These are phyloP conservation scores for Starmerella powellii DNA, from an alignment of 805 yeast genomes.

Conservation along the genomic window DNA sequence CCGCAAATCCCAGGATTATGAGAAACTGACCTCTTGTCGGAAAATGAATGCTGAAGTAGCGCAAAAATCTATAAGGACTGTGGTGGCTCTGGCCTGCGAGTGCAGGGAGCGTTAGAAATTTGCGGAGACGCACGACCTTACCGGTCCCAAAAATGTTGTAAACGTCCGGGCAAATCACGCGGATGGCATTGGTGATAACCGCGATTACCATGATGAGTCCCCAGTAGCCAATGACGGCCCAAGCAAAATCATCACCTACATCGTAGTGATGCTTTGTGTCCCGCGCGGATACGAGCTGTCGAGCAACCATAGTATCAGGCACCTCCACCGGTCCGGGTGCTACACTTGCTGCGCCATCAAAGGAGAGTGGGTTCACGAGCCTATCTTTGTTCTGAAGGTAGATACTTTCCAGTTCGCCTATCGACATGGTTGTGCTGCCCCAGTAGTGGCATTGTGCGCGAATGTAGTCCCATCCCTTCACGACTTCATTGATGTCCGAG, in stretches of 20 bases:
- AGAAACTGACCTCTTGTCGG: constrained; percentile 37
- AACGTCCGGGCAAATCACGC: constrained; percentile 20
- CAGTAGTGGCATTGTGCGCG: constrained; percentile 25
- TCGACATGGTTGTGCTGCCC: constrained; percentile 22
- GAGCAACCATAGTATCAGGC: constrained; percentile 11
- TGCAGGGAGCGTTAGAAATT: constrained; percentile 28
- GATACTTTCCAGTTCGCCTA: constrained; percentile 22
- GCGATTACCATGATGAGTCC: constrained; percentile 22
- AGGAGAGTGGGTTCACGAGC: constrained; percentile 9
- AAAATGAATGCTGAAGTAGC: constrained; percentile 19
- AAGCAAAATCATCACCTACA: constrained; percentile 26
- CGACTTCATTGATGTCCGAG: constrained; percentile 19
- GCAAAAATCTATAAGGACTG: constrained; percentile 21
- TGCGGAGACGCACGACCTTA: constrained; percentile 21
- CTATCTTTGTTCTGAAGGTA: constrained; percentile 25
- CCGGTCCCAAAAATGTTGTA: constrained; percentile 28
- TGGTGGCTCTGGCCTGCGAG: constrained; percentile 25
- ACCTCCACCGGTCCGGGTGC: constrained; percentile 18
- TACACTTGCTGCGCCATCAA: constrained; percentile 1
- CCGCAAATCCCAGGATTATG: constrained; percentile 29
- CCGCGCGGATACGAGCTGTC: constrained; percentile 21
- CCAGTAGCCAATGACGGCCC: constrained; percentile 28
- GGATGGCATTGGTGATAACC: constrained; percentile 17
- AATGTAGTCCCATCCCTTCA: constrained; percentile 23
- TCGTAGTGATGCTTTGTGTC: constrained; percentile 25